Base-by-base conservation (phyloP, 23 red algal species). In the Chondrus crispus region DNA sequence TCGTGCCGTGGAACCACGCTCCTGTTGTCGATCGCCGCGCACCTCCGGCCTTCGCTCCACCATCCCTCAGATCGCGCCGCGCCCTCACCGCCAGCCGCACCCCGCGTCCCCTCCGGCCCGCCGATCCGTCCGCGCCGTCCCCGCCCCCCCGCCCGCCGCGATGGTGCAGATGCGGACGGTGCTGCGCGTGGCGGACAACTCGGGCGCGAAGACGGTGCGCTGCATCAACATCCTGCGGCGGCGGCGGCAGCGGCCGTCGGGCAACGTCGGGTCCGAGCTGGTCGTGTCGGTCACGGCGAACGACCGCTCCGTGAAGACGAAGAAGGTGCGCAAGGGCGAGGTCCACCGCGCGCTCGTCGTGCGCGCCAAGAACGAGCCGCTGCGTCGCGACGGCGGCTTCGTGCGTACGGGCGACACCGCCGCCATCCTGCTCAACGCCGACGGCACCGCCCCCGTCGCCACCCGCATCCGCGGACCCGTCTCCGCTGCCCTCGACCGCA, bases 91-190 rank as follows among this genome's bases (percentile, higher is more conserved):
- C n/a, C n/a, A n/a, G n/a, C n/a, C n/a, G n/a, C n/a, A n/a, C n/a
- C n/a, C n/a, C n/a, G n/a, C n/a, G n/a, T n/a, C n/a, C n/a, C n/a
- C n/a, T n/a, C n/a, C n/a, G n/a, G n/a, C n/a, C n/a, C n/a, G n/a
- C n/a, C n/a, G n/a, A n/a, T n/a, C n/a, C n/a, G n/a, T n/a, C n/a
- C n/a, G n/a, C n/a, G n/a, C n/a, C n/a, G n/a, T n/a, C n/a, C n/a
- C n/a, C n/a, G n/a, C n/a, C n/a, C n/a, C n/a, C n/a, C n/a, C n/a
- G n/a, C n/a, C n/a, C n/a, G n/a, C n/a, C n/a, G n/a, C n/a, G n/a
- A 94, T 94, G 93, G 93, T 95, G 45, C 93, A 95, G 62, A 85
- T 91, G 69, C 93, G 93, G 58, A 95, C 93, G 20, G 93, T 95
- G 24, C 68, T 95, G 75, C 48, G 68, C 60, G 93, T 95, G 44